These are phyloP conservation scores for Rutstroemia sp. DNA, from an alignment of 2,329 filamentous ascomycete species.

Conservation along the genomic window DNA sequence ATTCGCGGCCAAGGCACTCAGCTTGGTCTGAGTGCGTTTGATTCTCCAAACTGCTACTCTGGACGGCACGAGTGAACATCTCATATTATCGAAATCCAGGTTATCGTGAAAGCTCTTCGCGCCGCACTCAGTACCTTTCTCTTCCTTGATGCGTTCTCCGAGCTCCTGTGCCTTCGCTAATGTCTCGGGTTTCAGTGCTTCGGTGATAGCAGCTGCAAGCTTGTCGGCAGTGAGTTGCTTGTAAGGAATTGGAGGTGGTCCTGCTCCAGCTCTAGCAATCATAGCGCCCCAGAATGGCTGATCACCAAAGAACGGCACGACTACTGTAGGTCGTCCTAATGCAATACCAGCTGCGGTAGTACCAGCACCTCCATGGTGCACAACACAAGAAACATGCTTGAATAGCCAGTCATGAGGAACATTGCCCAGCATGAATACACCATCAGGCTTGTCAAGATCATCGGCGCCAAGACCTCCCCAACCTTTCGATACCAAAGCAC, in stretches of 20 bases:
- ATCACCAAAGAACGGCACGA: constrained; percentile 83
- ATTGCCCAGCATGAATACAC: constrained; percentile 78
- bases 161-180: constrained; percentile 41
- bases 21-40: constrained; percentile 54
- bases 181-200: constrained; percentile 53
- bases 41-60: constrained; percentile 70
- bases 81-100: constrained; percentile 56
- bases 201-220: constrained; percentile 55
- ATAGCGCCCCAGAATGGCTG: constrained; percentile 80
- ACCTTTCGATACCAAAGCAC: constrained; percentile 77
- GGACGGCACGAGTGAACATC: constrained; percentile 62
- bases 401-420: constrained; percentile 88
- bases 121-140: constrained; percentile 55
- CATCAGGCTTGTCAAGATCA: constrained; percentile 60
- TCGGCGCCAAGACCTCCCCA: constrained; percentile 81
- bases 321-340: constrained; percentile 69
- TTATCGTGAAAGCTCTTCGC: constrained; percentile 65
- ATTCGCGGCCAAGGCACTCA: constrained; percentile 68
- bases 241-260: constrained; percentile 62
- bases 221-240: constrained; percentile 60
- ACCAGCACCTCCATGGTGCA: constrained; percentile 82
- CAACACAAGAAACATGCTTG: constrained; percentile 69
- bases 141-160: constrained; percentile 57
- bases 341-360: constrained; percentile 84
- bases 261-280: constrained; percentile 64